Conservation (phyloP, 2,329 filamentous ascomycete species). For the Fusarium odoratissimum region DNA sequence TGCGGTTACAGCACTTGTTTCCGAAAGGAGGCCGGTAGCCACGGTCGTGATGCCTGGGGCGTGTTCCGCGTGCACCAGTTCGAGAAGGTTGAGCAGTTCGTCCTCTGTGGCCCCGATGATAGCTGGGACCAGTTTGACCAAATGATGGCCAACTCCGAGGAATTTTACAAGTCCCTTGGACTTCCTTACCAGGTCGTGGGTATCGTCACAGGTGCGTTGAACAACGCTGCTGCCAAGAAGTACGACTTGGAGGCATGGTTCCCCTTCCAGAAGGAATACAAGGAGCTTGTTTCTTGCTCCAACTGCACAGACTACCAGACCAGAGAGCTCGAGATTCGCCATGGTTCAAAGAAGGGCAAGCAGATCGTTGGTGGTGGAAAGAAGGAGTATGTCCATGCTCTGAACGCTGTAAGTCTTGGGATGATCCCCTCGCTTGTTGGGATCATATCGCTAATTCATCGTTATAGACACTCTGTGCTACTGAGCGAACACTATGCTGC, state of each 20-base stretch:
- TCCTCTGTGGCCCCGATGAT: conserved; percentile 85
- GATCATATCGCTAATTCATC: conserved; percentile 12
- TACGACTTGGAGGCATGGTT: conserved; percentile 97
- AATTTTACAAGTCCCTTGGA: conserved; percentile 91
- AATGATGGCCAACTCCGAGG: conserved; percentile 92
- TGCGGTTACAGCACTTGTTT: conserved; percentile 92
- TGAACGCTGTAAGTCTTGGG: conserved; percentile 71
- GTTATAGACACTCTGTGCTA: conserved; percentile 79
- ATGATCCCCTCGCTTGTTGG: background rate
- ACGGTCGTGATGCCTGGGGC: conserved; percentile 91
- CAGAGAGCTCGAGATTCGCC: conserved; percentile 91
- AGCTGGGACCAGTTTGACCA: conserved; percentile 94
- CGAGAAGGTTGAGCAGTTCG: conserved; percentile 89
- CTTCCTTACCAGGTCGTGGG: conserved; percentile 92
- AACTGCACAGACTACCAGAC: conserved; percentile 99
- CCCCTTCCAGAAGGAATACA: conserved; percentile 96
- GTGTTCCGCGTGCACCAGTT: conserved; percentile 99
- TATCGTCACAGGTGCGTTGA: conserved; percentile 96
- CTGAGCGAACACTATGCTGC: conserved; percentile 92
- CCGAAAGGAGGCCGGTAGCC: conserved; percentile 92
- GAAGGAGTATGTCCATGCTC: conserved; percentile 94
- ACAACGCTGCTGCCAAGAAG: conserved; percentile 83
- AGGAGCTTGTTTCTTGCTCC: conserved; percentile 96
- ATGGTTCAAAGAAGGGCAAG: conserved; percentile 76
- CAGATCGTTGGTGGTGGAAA: conserved; percentile 72